Evolutionary conservation across 257 asterid genomes (phyloP), one percentile per base, ranked within the genome.

Genomic region (Agastache rugosa): DNA sequence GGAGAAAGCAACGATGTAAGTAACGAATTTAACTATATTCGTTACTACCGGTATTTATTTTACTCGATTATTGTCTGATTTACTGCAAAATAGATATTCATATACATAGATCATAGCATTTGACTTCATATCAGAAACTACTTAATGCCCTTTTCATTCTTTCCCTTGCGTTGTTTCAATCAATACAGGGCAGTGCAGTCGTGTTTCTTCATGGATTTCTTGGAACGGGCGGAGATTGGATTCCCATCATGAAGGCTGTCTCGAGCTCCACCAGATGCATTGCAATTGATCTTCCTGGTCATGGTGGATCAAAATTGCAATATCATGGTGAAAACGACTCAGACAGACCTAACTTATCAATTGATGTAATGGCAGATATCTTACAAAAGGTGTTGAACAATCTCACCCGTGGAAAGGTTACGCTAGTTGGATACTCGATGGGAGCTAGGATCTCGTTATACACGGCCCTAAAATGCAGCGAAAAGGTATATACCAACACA

Each of bases 251-350:
- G 99, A 92, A 92, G 81, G 83, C 96, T 45, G 39, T 92, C 39
- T 92, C 99, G 35, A 75, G 87, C 81, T 88, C 93, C 64, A 78
- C 83, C 15, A 80, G 93, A 83, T 92, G 97, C 82, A 78, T 94
- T 71, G 95, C 99, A 34, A 67, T 94, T 39, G 97, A 94, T 75
- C 97, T 94, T 83, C 99, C 99, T 16, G 99, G 97, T 31, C 99
- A 94, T 42, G 98, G 99, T 3, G 85, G 84, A 85, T 85, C 97
- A 16, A 87, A 77, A 75, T 51, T 83, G 79, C 88, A 77, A 68
- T 53, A 80, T 75, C 83, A 78, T 41, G 74, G 75, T 31, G 29
- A 72, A 34, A 75, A 72, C 44, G 74, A 75, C 62, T 77, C 62
- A 9, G 80, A 69, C 48, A 77, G 62, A 61, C 89, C 91, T 22